Conservation (phyloP, 176 grass and related monocot genomes). For the Oryza glaberrima region DNA sequence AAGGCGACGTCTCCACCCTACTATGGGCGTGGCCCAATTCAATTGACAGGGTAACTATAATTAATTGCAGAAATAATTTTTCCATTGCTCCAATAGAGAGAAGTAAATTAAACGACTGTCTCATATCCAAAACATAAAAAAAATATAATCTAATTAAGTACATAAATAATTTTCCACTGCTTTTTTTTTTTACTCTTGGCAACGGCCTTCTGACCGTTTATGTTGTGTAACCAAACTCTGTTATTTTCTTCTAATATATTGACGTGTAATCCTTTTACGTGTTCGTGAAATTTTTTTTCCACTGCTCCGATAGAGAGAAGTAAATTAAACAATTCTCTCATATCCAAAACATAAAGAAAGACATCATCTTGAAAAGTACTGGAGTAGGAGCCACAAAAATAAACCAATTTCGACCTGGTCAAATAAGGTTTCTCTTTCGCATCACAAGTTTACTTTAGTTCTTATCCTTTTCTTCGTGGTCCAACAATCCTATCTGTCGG, state of each 20-base stretch:
- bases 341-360: too few species aligned
- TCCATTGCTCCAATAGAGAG: neutral
- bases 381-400: neutral
- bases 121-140: neutral
- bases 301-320: too few species aligned
- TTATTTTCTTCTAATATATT: too few species aligned
- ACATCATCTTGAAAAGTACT: conserved; percentile 11
- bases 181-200: too few species aligned
- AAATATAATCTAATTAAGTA: too few species aligned
- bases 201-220: too few species aligned
- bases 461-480: neutral
- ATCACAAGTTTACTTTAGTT: too few species aligned
- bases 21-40: conserved; percentile 61
- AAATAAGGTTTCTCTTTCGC: neutral
- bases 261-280: too few species aligned
- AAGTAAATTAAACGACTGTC: neutral
- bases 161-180: too few species aligned
- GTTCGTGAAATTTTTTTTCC: too few species aligned
- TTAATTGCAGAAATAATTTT: neutral
- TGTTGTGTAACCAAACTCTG: too few species aligned
- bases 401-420: neutral
- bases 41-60: conserved; percentile 48
- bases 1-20: conserved; percentile 19
- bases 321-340: too few species aligned
- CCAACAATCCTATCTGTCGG: neutral